These are phyloP conservation scores for Phialocephala subalpina DNA, from an alignment of 2,329 filamentous ascomycete species.

Conservation along the genomic window DNA sequence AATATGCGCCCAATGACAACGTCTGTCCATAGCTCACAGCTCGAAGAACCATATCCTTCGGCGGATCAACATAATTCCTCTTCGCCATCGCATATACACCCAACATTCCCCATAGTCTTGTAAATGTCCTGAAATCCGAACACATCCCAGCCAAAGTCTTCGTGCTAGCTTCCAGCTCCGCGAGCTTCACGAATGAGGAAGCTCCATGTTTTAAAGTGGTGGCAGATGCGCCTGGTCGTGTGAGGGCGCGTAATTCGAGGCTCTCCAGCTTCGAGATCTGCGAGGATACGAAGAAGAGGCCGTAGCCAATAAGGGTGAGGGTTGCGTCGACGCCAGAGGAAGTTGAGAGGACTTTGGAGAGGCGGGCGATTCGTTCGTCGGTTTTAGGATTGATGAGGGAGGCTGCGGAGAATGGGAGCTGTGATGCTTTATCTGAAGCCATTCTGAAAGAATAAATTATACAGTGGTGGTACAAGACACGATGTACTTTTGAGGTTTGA, in stretches of 20 bases:
- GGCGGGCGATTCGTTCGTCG: not conserved
- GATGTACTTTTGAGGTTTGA: not conserved
- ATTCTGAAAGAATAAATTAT: not conserved
- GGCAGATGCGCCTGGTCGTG: conserved; percentile 5
- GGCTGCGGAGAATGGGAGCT: not conserved
- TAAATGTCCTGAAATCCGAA: conserved; percentile 24
- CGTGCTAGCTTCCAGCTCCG: conserved; percentile 14
- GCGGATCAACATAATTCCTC: conserved; percentile 20
- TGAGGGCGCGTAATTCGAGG: conserved; percentile 16
- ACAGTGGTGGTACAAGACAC: not conserved
- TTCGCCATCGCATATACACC: conserved; percentile 23
- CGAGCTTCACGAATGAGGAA: conserved; percentile 15
- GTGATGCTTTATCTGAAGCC: conserved; percentile 5
- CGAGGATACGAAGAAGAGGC: conserved; percentile 20
- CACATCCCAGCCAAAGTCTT: conserved; percentile 22
- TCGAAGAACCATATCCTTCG: conserved; percentile 12
- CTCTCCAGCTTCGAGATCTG: conserved; percentile 20
- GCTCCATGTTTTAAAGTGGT: conserved; percentile 9
- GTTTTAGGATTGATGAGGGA: not conserved
- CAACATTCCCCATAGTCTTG: conserved; percentile 21
- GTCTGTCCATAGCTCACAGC: conserved; percentile 16
- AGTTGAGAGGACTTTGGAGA: conserved; percentile 5
- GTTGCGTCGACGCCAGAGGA: conserved; percentile 8
- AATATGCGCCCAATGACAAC: conserved; percentile 15
- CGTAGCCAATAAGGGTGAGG: conserved; percentile 12